Base-by-base conservation (phyloP, 306 rosid species). In the Begonia fuchsioides region DNA sequence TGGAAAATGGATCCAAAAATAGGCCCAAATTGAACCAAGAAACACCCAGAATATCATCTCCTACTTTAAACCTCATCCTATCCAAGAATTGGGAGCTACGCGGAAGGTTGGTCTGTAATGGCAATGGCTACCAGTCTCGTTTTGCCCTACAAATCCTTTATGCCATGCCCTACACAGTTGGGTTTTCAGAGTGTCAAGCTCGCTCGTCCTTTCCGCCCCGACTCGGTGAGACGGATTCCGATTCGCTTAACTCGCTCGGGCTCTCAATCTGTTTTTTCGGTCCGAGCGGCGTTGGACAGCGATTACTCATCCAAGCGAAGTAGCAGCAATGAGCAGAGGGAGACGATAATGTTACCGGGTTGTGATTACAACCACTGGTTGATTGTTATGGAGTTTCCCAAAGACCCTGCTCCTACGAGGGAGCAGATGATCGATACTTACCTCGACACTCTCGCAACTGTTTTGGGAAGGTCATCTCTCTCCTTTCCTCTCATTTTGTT, bases 291-390 rank as follows among this genome's bases (percentile, higher is more conserved):
- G 15, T 32, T 72, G 17, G 82, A 77, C 64, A 79, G 85, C 32
- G 95, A 70, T 6, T 77, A 64, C 65, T 79, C 86, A 16, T 52
- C 87, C 13, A 67, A 72, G 51, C 81, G 84, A 67, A 72, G 82
- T 56, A 73, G 82, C 49, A 70, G 70, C 65, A 72, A 62, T 54
- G 95, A 90, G 58, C 77, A 69, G 59, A 75, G 85, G 32, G 98
- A 90, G 74, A 78, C 93, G 50, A 84, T 79, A 43, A 76, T 90
- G 95, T 66, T 85, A 0, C 98, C 95, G 1, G 98, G 98, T 8
- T 85, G 98, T 47, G 98, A 90, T 59, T 85, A 81, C 60, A 85
- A 90, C 63, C 98, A 90, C 54, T 90, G 95, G 98, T 75, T 90
- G 7, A 75, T 92, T 10, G 96, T 92, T 41, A 79, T 92, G 96